phyloP scores from a whole-genome alignment of 129 eudicot species.

The Pulicaria dysenterica region DNA sequence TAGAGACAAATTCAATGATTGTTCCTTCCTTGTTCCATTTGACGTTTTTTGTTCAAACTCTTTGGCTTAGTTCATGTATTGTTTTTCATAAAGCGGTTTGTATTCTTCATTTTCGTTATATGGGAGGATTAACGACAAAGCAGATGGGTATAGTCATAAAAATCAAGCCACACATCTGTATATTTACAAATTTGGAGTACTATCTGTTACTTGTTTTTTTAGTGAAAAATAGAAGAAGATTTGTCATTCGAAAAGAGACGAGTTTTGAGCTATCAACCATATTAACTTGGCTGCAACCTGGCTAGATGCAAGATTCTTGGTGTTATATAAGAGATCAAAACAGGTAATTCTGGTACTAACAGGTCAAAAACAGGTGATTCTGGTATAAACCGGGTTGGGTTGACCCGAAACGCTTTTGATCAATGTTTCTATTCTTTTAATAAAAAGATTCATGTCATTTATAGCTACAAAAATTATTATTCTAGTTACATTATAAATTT shows the following conservation, averaged over 20 bases:
- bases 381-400: too few relatives aligned
- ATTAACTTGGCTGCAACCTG: not conserved
- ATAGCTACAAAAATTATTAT: too few relatives aligned
- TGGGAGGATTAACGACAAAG: not conserved
- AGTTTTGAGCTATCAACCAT: not conserved
- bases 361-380: too few relatives aligned
- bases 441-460: too few relatives aligned
- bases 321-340: too few relatives aligned
- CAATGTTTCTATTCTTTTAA: too few relatives aligned
- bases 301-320: slow-evolving; percentile 11
- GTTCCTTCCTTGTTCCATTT: slow-evolving; percentile 12
- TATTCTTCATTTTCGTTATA: not conserved
- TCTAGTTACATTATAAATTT: too few relatives aligned
- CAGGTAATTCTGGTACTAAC: too few relatives aligned
- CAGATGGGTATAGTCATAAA: not conserved
- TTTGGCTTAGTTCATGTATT: slow-evolving; percentile 6
- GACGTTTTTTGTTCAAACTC: slow-evolving; percentile 2
- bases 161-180: not conserved
- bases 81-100: not conserved
- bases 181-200: not conserved
- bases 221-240: slow-evolving; percentile 15
- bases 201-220: not conserved
- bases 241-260: too few relatives aligned
- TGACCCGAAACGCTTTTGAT: too few relatives aligned
- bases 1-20: slow-evolving; percentile 22